Conservation (phyloP, 768 basidiomycete genomes). For the Agaricus subrufescens region DNA sequence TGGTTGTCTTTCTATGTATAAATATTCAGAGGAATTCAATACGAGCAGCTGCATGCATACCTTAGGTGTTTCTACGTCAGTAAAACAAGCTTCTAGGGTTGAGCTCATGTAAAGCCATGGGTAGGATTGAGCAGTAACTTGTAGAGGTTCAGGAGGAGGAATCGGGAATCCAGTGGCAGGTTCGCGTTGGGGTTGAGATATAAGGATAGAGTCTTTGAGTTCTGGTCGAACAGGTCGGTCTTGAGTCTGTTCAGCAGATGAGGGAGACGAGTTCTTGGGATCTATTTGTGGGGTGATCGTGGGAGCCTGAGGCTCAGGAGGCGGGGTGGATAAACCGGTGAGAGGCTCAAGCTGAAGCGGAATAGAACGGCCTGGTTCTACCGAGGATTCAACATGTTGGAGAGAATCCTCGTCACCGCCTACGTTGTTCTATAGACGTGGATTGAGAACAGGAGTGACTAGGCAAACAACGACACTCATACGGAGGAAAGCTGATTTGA, state of each 20-base stretch:
- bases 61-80: constrained; percentile 29
- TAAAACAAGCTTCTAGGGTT: constrained; percentile 47
- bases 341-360: constrained; percentile 6
- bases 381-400: neutral
- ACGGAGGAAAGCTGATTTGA: neutral
- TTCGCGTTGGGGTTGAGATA: constrained; percentile 6
- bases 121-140: constrained; percentile 48
- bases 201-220: neutral
- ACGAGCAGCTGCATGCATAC: constrained; percentile 16
- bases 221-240: neutral
- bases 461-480: neutral
- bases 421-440: neutral
- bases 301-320: constrained; percentile 34
- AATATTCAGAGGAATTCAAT: neutral
- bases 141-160: constrained; percentile 33
- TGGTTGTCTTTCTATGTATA: constrained; percentile 31
- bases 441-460: no score
- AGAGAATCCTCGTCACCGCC: neutral
- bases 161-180: constrained; percentile 14
- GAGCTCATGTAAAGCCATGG: constrained; percentile 61
- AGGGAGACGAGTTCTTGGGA: no score
- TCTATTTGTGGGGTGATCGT: constrained; percentile 21
- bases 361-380: neutral
- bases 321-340: constrained; percentile 16
- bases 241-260: no score